Conservation (phyloP, 2,329 filamentous ascomycete genomes). For the Botrytis pseudocinerea region DNA sequence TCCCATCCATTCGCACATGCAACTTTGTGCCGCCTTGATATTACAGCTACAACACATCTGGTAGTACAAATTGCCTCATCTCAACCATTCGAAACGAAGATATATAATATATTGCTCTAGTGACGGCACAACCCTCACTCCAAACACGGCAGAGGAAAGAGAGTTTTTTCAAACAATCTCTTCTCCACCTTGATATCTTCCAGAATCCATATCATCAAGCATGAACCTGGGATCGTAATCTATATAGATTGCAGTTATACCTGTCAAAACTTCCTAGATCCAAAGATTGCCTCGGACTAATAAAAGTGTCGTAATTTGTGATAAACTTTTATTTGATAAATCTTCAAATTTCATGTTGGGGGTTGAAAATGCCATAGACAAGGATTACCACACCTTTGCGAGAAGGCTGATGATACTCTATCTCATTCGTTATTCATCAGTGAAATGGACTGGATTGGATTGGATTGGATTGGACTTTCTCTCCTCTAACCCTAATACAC, state of each 20-base stretch:
- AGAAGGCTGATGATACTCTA: conserved; percentile 12
- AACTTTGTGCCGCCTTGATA: neutral
- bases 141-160: neutral
- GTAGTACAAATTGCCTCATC: neutral
- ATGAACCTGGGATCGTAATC: neutral
- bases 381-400: conserved; percentile 10
- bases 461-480: neutral
- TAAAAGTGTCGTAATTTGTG: neutral
- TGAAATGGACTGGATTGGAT: neutral
- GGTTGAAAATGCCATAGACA: neutral
- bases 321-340: neutral
- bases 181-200: conserved; percentile 4
- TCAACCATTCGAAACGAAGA: neutral
- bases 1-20: neutral
- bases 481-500: neutral
- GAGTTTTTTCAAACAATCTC: neutral
- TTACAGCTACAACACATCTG: neutral
- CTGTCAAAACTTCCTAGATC: neutral
- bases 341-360: neutral
- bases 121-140: neutral
- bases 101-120: neutral
- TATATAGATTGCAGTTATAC: neutral
- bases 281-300: neutral
- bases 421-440: conserved; percentile 2
- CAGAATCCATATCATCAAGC: neutral